Evolutionary conservation across 2,329 filamentous ascomycete genomes (phyloP).

Genomic region (Ceratocystis smalleyi): DNA sequence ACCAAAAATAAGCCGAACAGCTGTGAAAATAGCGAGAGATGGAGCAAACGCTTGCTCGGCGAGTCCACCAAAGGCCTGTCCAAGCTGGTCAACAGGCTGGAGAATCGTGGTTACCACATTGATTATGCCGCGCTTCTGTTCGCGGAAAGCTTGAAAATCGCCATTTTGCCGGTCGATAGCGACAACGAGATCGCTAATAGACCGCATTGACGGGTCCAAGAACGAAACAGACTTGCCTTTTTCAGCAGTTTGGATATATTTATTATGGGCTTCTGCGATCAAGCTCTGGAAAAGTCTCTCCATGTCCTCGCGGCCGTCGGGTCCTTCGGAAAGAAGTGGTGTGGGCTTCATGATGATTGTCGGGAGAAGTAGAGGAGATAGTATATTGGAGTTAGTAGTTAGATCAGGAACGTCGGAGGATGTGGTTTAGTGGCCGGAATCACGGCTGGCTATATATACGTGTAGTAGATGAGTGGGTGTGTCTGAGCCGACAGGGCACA

Average conservation of each 20-base stretch:
- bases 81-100: slow-evolving; percentile 28
- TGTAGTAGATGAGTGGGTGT: no score
- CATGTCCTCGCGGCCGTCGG: slow-evolving; percentile 11
- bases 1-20: slow-evolving; percentile 29
- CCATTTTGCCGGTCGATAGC: slow-evolving; percentile 16
- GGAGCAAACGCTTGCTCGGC: slow-evolving; percentile 28
- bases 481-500: background rate
- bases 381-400: background rate
- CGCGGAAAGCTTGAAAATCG: slow-evolving; percentile 16
- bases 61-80: slow-evolving; percentile 26
- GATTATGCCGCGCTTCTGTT: slow-evolving; percentile 15
- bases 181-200: slow-evolving; percentile 14
- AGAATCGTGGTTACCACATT: slow-evolving; percentile 19
- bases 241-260: slow-evolving; percentile 13
- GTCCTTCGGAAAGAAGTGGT: background rate
- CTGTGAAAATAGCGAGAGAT: slow-evolving; percentile 28
- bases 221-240: slow-evolving; percentile 12
- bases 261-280: slow-evolving; percentile 16
- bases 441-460: background rate
- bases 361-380: background rate
- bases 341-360: background rate
- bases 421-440: background rate
- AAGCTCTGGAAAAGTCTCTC: slow-evolving; percentile 16
- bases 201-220: slow-evolving; percentile 11
- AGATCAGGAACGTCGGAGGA: background rate